phyloP scores from a whole-genome alignment of 306 rosid genomes.

The Prinsepia uniflora region DNA sequence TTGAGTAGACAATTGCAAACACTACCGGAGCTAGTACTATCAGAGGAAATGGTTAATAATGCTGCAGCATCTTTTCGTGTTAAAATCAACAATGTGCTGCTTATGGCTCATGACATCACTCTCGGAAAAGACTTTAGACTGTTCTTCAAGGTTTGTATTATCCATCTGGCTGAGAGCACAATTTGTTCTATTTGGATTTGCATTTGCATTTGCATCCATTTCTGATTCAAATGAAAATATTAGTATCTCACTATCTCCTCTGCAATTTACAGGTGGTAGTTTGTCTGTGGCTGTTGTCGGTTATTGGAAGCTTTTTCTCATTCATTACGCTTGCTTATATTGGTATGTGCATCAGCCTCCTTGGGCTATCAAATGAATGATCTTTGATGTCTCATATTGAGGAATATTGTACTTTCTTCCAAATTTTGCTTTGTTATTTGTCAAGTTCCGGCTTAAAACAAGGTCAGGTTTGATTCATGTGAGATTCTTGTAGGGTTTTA shows the following conservation, averaged over 20 bases:
- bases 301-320: slow-evolving; percentile 67
- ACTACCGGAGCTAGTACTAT: slow-evolving; percentile 73
- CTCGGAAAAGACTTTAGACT: slow-evolving; percentile 85
- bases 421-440: slow-evolving; percentile 4
- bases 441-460: not conserved
- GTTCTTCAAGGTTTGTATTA: slow-evolving; percentile 73
- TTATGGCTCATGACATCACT: slow-evolving; percentile 92
- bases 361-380: slow-evolving; percentile 18
- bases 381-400: not conserved
- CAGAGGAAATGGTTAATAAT: slow-evolving; percentile 90
- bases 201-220: not conserved
- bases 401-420: slow-evolving; percentile 1
- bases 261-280: slow-evolving; percentile 64
- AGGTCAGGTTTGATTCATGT: not conserved
- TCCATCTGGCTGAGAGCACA: not conserved
- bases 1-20: slow-evolving; percentile 58
- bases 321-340: slow-evolving; percentile 75
- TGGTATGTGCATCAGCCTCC: slow-evolving; percentile 41
- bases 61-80: slow-evolving; percentile 93
- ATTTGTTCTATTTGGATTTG: not conserved
- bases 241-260: slow-evolving; percentile 24
- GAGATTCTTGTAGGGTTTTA: slow-evolving; percentile 11
- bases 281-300: slow-evolving; percentile 81
- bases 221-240: not conserved
- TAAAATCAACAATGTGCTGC: slow-evolving; percentile 69